phyloP scores from a whole-genome alignment of 2,329 filamentous ascomycete species.

The Polytolypa hystricis region DNA sequence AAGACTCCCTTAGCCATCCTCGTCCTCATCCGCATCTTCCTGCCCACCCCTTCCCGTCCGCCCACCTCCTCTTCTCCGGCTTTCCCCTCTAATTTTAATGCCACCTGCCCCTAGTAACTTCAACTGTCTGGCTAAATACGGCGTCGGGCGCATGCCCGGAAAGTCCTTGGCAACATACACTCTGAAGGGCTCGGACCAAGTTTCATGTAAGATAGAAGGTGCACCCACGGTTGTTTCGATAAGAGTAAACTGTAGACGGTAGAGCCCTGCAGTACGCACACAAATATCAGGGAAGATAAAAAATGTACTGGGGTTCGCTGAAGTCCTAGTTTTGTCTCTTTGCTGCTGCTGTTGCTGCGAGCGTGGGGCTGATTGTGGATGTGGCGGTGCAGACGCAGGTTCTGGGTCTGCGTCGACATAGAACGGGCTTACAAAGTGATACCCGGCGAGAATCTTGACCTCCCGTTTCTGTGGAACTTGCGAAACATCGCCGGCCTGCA shows the following conservation, averaged over 20 bases:
- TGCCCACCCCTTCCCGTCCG: neutral
- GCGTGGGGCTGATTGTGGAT: conserved; percentile 18
- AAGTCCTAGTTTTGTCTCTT: conserved; percentile 3
- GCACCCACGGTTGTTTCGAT: conserved; percentile 28
- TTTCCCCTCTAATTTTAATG: conserved; percentile 29
- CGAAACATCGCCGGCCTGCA: conserved; percentile 12
- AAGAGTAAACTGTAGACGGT: conserved; percentile 35
- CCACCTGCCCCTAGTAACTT: conserved; percentile 32
- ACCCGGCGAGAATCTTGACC: conserved; percentile 27
- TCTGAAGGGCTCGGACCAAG: conserved; percentile 31
- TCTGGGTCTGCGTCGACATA: conserved; percentile 33
- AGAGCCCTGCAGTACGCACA: conserved; percentile 34
- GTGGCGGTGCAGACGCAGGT: conserved; percentile 28
- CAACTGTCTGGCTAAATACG: conserved; percentile 26
- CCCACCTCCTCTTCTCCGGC: conserved; percentile 1
- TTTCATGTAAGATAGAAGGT: conserved; percentile 29
- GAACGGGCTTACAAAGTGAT: conserved; percentile 33
- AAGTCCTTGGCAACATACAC: conserved; percentile 36
- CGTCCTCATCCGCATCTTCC: neutral
- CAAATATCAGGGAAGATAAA: conserved; percentile 40
- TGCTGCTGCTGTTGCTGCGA: conserved; percentile 1
- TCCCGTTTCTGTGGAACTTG: conserved; percentile 9
- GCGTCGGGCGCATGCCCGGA: conserved; percentile 33
- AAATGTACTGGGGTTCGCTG: conserved; percentile 28
- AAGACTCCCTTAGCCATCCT: no score